Conservation (phyloP, 23 red algal species). For the Cyanidium caldarium region DNA sequence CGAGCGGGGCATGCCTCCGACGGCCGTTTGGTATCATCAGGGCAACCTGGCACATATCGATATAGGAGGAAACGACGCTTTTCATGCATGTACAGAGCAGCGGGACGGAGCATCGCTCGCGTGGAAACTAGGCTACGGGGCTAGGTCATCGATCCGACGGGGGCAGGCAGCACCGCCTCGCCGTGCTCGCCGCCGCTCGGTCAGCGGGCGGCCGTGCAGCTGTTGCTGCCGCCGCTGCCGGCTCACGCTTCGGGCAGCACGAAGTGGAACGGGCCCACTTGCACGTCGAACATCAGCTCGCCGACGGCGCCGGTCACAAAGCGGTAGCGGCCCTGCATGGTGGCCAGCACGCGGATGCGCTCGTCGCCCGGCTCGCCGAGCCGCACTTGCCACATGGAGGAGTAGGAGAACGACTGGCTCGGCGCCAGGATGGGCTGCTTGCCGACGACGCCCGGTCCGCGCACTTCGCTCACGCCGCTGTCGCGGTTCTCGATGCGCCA, state of each 20-base stretch:
- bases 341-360: background rate
- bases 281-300: constrained; percentile 12
- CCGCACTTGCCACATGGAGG: constrained; percentile 10
- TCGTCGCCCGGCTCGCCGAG: background rate
- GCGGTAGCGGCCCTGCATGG: constrained; percentile 16
- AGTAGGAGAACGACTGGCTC: constrained; percentile 1
- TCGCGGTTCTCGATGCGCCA: constrained; percentile 9
- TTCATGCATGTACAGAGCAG: no score
- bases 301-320: constrained; percentile 18
- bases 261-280: constrained; percentile 11
- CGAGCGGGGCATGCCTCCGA: no score
- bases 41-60: no score
- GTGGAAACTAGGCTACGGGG: no score
- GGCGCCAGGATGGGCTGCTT: constrained; percentile 15
- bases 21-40: no score
- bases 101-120: no score
- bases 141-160: no score
- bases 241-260: background rate
- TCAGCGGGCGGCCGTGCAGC: no score
- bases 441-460: constrained; percentile 16
- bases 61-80: no score
- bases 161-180: no score
- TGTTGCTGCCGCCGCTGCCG: no score
- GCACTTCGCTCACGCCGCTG: background rate
- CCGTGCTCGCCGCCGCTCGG: no score